Base-by-base conservation (phyloP, 805 yeast species). In the Zygoascus flipseniorum region DNA sequence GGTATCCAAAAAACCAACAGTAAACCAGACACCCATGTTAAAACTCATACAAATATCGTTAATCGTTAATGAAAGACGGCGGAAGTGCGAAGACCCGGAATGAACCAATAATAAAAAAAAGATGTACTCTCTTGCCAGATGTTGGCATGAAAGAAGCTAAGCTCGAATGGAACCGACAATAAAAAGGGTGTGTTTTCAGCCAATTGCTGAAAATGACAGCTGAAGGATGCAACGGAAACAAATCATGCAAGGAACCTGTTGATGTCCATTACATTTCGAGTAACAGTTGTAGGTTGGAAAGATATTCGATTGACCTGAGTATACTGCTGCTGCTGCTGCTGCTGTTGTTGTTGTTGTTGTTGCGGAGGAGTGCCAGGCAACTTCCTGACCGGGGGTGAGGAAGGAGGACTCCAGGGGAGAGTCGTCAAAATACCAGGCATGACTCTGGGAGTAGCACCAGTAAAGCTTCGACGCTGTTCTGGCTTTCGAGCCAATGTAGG, bases 201-300 rank as follows among this genome's bases (percentile, higher is more conserved):
- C 28, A 23, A 23, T 23, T 23, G 28, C 28, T 23, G 6, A 23
- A 23, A 23, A 23, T 6, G 28, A 23, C 28, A 23, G 6, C 6
- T 4, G 28, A 23, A 6, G 6, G 28, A 23, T 23, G 28, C 28
- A 23, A 23, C 28, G 6, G 6, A 23, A 23, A 23, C 6, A 23
- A 23, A 23, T 47, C 49, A 57, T 14, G 56, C 37, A 2, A 57
- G 23, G 6, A 58, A 54, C 19, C 58, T 54, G 44, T 51, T 56
- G 54, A 58, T 58, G 43, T 56, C 53, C 61, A 58, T 58, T 50
- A 54, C 37, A n/a, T 37, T 23, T 16, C 52, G 50, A 23, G 47
- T 11, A 14, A 28, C 19, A 10, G 47, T 37, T 8, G 44, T 50
- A 26, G 16, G 13, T n/a, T 35, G 39, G 28, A 23, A 23, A 6